Evolutionary conservation across 345 rosid genomes (phyloP), one percentile per base, ranked within the genome.

Genomic region (Lumnitzera racemosa): DNA sequence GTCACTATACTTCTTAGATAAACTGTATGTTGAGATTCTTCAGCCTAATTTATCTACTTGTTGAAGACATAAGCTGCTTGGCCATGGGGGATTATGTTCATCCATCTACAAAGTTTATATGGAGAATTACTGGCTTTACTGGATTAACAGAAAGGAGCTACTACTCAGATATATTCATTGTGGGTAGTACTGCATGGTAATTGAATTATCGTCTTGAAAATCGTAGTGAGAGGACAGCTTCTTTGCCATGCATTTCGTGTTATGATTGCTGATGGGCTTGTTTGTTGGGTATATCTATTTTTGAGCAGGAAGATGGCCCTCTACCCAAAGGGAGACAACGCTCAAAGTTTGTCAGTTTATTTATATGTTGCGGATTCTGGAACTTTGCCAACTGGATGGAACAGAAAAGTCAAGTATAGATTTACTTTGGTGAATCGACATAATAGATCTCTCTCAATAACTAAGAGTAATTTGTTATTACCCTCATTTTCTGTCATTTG

Each of bases 251-350:
- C 17, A 55, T 20, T 5, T 13, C 4, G 3, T 27, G 31, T 3
- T 27, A 9, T 10, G 24, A 24, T 20, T 20, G 9, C 36, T 49
- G 46, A 13, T 41, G 24, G 20, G 20, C 7, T 25, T 57, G 15
- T 50, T 15, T 43, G 20, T 20, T 20, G 20, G 20, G 20, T 20
- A 20, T 20, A 20, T 20, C 20, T 20, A 20, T 20, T 20, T 20
- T 20, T 43, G 17, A 29, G 43, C 58, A 58, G 70, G 70, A 54
- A 56, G 55, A 11, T 65, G 15, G 24, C 50, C 16, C 14, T 70
- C 15, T 70, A 29, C 46, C 74, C 78, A 12, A 74, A 66, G 55
- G 74, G 74, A 55, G 66, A 63, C 61, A 59, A 29, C 11, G 52
- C 15, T 24, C 69, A 70, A 2, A 5, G 25, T 47, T 56, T 70